Conservation (phyloP, 108 stramenopile genomes). For the Nitzschia sp. region DNA sequence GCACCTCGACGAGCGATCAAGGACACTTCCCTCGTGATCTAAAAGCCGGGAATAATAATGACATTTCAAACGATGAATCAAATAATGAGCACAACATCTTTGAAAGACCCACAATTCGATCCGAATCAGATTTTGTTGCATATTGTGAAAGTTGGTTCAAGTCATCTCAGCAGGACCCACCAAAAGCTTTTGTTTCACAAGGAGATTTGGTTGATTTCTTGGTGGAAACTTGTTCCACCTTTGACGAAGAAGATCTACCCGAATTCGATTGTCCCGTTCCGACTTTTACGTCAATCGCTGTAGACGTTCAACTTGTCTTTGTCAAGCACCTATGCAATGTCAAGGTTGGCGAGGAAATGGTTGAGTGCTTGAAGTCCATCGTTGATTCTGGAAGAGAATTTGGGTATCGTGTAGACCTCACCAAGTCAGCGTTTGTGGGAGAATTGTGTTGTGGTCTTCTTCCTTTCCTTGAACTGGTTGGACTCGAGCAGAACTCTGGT, state of each 20-base stretch:
- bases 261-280: slow-evolving; percentile 16
- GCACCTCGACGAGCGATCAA: not conserved
- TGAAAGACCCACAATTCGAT: not conserved
- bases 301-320: slow-evolving; percentile 11
- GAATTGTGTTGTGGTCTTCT: slow-evolving; percentile 12
- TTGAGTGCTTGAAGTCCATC: not conserved
- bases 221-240: not conserved
- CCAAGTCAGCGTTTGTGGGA: not conserved
- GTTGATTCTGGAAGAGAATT: not conserved
- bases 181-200: slow-evolving; percentile 1
- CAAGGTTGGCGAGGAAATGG: not conserved
- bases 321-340: slow-evolving; percentile 1
- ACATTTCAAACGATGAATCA: not conserved
- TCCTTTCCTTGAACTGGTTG: slow-evolving; percentile 4
- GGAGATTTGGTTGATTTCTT: slow-evolving; percentile 13
- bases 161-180: not conserved
- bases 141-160: slow-evolving; percentile 8
- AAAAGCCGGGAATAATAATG: not conserved
- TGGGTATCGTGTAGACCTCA: not conserved
- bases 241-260: slow-evolving; percentile 1
- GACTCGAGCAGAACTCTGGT: not conserved
- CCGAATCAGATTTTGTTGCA: slow-evolving; percentile 18
- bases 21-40: not conserved
- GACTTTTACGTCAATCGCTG: not conserved
- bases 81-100: not conserved